phyloP scores from a whole-genome alignment of 73 alveolate genomes.

The Paramecium tetraurelia region DNA sequence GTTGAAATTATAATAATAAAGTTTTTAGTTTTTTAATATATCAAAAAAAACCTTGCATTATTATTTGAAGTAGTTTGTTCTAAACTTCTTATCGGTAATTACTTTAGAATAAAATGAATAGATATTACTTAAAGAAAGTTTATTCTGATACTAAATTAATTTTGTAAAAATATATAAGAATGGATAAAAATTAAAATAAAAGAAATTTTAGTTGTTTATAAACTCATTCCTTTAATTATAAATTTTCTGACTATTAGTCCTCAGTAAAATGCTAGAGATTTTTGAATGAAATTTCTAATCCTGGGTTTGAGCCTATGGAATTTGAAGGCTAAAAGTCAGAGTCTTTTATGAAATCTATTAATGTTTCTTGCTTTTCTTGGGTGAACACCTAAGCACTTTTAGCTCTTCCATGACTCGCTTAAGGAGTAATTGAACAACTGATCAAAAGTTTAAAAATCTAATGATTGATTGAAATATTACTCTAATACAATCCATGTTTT shows the following conservation, averaged over 20 bases:
- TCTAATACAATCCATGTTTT: constrained; percentile 38
- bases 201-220: not conserved
- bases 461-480: not conserved
- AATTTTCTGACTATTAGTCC: not conserved
- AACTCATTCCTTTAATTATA: not conserved
- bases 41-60: no score
- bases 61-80: no score
- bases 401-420: constrained; percentile 47
- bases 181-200: not conserved
- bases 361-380: not conserved
- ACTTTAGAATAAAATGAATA: no score
- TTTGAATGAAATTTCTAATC: constrained; percentile 46
- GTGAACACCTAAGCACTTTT: constrained; percentile 27
- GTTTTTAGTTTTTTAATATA: no score
- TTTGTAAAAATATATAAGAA: not conserved
- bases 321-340: not conserved
- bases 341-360: constrained; percentile 26
- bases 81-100: no score
- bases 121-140: no score
- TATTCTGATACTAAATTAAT: no score
- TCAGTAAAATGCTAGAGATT: constrained; percentile 1
- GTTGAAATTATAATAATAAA: no score
- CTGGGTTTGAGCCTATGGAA: constrained; percentile 24
- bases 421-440: constrained; percentile 32
- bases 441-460: constrained; percentile 13